phyloP scores from a whole-genome alignment of 1,284 basidiomycete genomes.

The Malassezia nana region DNA sequence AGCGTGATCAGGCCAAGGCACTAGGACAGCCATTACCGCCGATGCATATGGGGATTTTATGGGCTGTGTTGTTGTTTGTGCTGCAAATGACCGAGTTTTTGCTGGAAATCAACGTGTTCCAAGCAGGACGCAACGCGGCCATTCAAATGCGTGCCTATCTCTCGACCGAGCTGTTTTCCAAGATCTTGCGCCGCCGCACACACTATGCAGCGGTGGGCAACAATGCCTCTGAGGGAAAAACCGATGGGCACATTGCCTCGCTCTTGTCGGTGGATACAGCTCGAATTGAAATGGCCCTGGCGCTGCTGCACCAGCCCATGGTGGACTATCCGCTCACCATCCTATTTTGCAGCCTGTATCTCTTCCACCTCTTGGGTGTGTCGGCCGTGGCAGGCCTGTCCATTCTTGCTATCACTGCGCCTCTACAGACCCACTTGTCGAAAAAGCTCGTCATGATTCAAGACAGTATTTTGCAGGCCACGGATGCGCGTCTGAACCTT shows the following conservation, averaged over 20 bases:
- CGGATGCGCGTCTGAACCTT: conserved; percentile 52
- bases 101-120: conserved; percentile 37
- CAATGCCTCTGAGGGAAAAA: conserved; percentile 21
- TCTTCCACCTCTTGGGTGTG: conserved; percentile 52
- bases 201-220: conserved; percentile 23
- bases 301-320: conserved; percentile 42
- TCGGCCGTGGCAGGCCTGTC: conserved; percentile 44
- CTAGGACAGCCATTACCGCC: conserved; percentile 27
- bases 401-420: conserved; percentile 32
- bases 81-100: conserved; percentile 50
- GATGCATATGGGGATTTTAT: conserved; percentile 51
- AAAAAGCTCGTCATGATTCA: conserved; percentile 50
- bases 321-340: conserved; percentile 52
- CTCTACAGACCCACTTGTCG: conserved; percentile 40
- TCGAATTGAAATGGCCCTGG: conserved; percentile 19
- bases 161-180: conserved; percentile 53
- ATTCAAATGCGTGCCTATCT: conserved; percentile 49
- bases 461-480: conserved; percentile 50
- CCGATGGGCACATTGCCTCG: conserved; percentile 53
- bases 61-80: conserved; percentile 50
- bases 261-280: conserved; percentile 53
- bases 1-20: conserved; percentile 26
- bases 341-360: conserved; percentile 49
- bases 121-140: conserved; percentile 50
- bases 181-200: conserved; percentile 52